These are phyloP conservation scores for Magnusiomyces fungicola DNA, from an alignment of 1,139 yeast species.

Conservation along the genomic window DNA sequence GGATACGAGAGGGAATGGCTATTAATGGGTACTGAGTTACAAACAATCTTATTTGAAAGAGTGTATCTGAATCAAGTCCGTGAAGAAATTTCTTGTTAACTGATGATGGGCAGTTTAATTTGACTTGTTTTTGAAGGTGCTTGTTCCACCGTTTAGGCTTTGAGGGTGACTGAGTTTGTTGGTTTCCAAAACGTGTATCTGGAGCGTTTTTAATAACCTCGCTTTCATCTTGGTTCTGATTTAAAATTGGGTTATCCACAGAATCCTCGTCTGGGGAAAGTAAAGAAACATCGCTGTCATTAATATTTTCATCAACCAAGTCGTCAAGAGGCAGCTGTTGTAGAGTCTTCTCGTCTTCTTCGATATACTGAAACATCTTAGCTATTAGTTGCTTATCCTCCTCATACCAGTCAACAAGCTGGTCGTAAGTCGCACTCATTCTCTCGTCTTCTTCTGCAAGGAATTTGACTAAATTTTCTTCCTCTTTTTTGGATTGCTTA, in stretches of 20 bases:
- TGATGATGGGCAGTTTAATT: too few species aligned
- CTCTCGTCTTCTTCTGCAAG: not conserved
- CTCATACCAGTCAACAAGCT: not conserved
- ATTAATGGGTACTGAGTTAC: not conserved
- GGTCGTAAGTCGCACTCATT: not conserved
- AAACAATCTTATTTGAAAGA: not conserved
- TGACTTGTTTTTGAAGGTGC: too few species aligned
- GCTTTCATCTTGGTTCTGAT: not conserved
- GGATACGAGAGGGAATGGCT: not conserved
- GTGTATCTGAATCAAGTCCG: not conserved
- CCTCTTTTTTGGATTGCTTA: not conserved
- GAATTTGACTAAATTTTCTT: not conserved
- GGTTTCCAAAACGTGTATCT: too few species aligned
- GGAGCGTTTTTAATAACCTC: too few species aligned
- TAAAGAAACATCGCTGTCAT: not conserved
- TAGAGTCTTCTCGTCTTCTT: too few species aligned
- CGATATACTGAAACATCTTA: not conserved
- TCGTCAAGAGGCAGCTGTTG: too few species aligned
- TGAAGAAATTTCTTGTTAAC: too few species aligned
- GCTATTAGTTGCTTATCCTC: not conserved
- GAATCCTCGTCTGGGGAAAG: not conserved
- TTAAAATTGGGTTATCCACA: not conserved
- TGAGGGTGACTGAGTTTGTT: too few species aligned
- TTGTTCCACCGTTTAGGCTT: too few species aligned
- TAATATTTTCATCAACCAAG: not conserved